These are phyloP conservation scores for Hypoxylon sp. DNA, from an alignment of 2,329 filamentous ascomycete genomes.

Conservation along the genomic window DNA sequence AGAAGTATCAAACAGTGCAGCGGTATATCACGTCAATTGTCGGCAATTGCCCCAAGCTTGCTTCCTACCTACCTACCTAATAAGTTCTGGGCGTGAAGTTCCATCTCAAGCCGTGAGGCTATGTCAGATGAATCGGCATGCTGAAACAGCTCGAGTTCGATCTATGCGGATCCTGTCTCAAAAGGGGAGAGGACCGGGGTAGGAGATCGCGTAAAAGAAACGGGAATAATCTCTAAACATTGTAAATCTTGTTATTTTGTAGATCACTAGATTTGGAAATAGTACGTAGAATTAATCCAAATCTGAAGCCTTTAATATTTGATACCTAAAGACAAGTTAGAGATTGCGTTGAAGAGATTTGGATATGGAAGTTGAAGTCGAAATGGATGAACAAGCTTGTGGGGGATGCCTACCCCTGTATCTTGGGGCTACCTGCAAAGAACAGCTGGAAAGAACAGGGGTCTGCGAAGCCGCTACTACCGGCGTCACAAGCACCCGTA, in stretches of 20 bases:
- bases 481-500: conserved; percentile 19
- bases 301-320: not conserved
- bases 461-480: conserved; percentile 5
- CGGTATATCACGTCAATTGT: conserved; percentile 24
- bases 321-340: conserved; percentile 10
- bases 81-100: conserved; percentile 11
- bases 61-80: conserved; percentile 29
- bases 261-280: conserved; percentile 3
- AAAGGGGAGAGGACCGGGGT: conserved; percentile 30
- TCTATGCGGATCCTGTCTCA: conserved; percentile 48
- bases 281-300: conserved; percentile 6
- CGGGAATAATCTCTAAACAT: conserved; percentile 19
- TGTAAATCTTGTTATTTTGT: conserved; percentile 13
- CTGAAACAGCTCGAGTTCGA: conserved; percentile 50
- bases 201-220: conserved; percentile 21
- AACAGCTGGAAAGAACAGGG: conserved; percentile 13
- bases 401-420: conserved; percentile 22
- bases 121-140: conserved; percentile 38
- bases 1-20: conserved; percentile 25
- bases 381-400: conserved; percentile 16
- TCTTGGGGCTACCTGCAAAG: conserved; percentile 7
- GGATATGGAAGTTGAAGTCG: conserved; percentile 12
- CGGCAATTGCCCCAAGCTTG: conserved; percentile 20
- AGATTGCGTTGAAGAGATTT: conserved; percentile 16
- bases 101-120: conserved; percentile 38